Evolutionary conservation across 805 yeast genomes (phyloP), one percentile per base, ranked within the genome.

Genomic region (Wickerhamomyces chaumierensis): DNA sequence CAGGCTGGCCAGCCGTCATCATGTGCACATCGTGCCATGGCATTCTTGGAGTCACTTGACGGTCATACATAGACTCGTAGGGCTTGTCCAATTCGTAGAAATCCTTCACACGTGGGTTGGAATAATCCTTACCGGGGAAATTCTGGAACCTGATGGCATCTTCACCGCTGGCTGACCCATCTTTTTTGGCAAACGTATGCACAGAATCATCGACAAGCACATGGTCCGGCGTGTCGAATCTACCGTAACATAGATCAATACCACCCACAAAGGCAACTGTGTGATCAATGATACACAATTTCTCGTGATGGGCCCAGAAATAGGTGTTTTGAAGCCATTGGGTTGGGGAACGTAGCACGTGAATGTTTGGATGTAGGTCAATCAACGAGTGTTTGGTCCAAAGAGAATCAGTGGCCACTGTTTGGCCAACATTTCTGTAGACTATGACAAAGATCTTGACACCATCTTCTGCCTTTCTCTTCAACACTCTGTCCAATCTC

Each of bases 1-100:
- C 98, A 3, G 88, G 77, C 52, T 88, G 94, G 13, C 99, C 99
- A 3, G 88, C 75, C 1, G 94, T 78, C 62, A 87, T 77, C 94
- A 88, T 92, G 48, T 92, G 97, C 31, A 92, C 85, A 68, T 92
- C 99, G 59, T 92, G 99, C 99, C 98, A 92, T 9, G 98, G 98
- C 99, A 92, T 92, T 50, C 99, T 73, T 2, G 98, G 97, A 17
- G 74, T 70, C 16, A 58, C 58, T 14, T 71, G 65, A 43, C 99
- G 71, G 57, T 92, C 94, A 53, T 86, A 86, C 92, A 90, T 81
- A 18, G 85, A 84, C 37, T 85, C 94, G 52, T 79, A 86, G 2
- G 98, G 97, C 48, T 78, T 75, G 45, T 87, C 85, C 41, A 92
- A 67, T 3, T 71, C 79, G 52, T 57, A 72, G 56, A 92, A 92